phyloP scores from a whole-genome alignment of 495 filamentous ascomycete species.

The Daldinia bambusicola region DNA sequence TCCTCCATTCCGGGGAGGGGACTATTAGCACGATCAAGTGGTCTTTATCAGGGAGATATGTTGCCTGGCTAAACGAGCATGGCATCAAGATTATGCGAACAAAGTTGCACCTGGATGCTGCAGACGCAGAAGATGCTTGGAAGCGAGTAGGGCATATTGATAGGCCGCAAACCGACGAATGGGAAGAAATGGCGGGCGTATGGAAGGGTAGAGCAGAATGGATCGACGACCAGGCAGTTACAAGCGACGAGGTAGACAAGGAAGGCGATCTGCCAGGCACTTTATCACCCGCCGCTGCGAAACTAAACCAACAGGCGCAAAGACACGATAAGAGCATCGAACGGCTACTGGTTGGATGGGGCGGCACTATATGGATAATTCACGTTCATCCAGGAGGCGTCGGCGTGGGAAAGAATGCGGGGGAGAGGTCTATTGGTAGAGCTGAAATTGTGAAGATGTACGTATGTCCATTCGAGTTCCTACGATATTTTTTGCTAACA shows the following conservation, averaged over 20 bases:
- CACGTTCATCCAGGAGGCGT: conserved; percentile 84
- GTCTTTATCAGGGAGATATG: conserved; percentile 89
- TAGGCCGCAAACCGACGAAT: conserved; percentile 77
- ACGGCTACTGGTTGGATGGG: conserved; percentile 93
- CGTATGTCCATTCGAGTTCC: conserved; percentile 48
- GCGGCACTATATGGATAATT: conserved; percentile 93
- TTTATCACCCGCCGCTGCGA: conserved; percentile 59
- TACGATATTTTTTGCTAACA: conserved; percentile 43
- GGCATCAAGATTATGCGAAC: conserved; percentile 98
- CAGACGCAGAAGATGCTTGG: conserved; percentile 86
- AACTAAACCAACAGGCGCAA: conserved; percentile 57
- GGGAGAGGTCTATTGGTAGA: conserved; percentile 76
- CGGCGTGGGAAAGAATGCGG: conserved; percentile 72
- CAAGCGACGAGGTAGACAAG: conserved; percentile 62
- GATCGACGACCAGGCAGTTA: conserved; percentile 83
- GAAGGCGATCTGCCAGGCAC: conserved; percentile 44
- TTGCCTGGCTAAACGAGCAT: conserved; percentile 94
- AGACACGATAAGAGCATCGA: conserved; percentile 65
- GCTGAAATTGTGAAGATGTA: conserved; percentile 92
- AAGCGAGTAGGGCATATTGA: conserved; percentile 95
- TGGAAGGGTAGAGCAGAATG: conserved; percentile 94
- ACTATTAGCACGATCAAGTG: conserved; percentile 90
- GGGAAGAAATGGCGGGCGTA: conserved; percentile 93
- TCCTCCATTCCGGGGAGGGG: conserved; percentile 93
- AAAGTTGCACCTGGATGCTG: conserved; percentile 80